Conservation (phyloP, 2,329 filamentous ascomycete genomes). For the Magnaporthiopsis incrustans region DNA sequence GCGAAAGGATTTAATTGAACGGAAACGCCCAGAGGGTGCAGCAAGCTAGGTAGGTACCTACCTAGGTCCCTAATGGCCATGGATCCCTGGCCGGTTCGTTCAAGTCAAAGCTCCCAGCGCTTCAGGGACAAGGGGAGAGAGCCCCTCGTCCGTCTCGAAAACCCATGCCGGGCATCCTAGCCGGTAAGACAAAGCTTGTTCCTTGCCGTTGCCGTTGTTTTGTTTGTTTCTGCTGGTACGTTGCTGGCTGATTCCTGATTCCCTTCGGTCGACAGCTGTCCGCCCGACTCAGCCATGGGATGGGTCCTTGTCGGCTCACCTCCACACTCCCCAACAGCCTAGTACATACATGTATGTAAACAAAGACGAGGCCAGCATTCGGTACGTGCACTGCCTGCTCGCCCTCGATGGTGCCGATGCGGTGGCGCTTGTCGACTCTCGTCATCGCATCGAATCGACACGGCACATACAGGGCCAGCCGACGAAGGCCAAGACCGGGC, state of each 20-base stretch:
- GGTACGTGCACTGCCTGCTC: not conserved
- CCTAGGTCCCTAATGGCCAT: not conserved
- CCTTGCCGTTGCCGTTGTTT: not conserved
- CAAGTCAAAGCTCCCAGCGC: conserved; percentile 1
- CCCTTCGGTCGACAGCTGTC: not conserved
- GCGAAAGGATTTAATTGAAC: not conserved
- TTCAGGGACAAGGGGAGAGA: not conserved
- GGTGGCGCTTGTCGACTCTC: not conserved
- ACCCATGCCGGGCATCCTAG: not conserved
- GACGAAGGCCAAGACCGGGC: not conserved
- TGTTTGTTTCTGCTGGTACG: not conserved
- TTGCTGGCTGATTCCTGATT: not conserved
- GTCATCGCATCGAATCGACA: not conserved
- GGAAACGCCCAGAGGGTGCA: not conserved
- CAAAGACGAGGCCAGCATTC: not conserved
- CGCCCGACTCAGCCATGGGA: not conserved
- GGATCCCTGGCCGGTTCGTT: not conserved
- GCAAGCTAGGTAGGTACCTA: no score
- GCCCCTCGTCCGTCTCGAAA: not conserved
- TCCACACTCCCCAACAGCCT: not conserved
- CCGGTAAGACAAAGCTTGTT: not conserved
- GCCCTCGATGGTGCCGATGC: not conserved
- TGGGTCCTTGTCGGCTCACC: not conserved
- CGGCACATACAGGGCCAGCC: not conserved
- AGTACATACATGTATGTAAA: not conserved